phyloP scores from a whole-genome alignment of 345 rosid species.

The Eucalyptus albens region DNA sequence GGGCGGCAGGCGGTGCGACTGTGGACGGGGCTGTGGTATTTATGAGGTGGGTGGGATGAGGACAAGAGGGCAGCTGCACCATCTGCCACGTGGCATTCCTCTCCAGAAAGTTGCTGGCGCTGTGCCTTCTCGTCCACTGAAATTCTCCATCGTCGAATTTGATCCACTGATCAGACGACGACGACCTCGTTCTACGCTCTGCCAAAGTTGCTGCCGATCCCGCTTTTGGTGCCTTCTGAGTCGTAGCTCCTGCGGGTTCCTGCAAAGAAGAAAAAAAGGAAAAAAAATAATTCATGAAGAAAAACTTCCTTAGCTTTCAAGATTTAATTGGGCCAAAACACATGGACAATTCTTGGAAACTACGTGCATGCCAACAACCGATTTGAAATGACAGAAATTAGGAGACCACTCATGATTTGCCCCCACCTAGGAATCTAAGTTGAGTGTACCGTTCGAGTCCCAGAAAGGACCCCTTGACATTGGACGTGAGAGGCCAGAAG shows the following conservation, averaged over 20 bases:
- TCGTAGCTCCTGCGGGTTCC: constrained; percentile 22
- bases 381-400: not conserved
- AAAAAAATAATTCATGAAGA: not conserved
- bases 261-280: not conserved
- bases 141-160: constrained; percentile 25
- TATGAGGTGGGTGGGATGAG: constrained; percentile 23
- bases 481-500: not conserved
- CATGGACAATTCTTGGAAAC: not conserved
- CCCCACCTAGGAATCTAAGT: not conserved
- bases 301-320: not conserved
- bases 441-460: not conserved
- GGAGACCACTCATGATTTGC: not conserved
- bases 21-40: constrained; percentile 14
- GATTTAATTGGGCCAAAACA: not conserved
- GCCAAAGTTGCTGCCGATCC: constrained; percentile 4
- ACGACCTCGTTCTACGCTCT: constrained; percentile 13
- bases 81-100: constrained; percentile 66
- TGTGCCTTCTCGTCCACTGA: constrained; percentile 1
- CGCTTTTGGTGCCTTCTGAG: constrained; percentile 17
- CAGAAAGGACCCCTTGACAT: not conserved
- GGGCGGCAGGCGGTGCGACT: not conserved
- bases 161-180: constrained; percentile 19
- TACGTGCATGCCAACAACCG: not conserved
- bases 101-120: constrained; percentile 13
- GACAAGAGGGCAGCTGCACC: constrained; percentile 31